Evolutionary conservation across 345 rosid species (phyloP).

Genomic region (Aquilaria malaccensis): DNA sequence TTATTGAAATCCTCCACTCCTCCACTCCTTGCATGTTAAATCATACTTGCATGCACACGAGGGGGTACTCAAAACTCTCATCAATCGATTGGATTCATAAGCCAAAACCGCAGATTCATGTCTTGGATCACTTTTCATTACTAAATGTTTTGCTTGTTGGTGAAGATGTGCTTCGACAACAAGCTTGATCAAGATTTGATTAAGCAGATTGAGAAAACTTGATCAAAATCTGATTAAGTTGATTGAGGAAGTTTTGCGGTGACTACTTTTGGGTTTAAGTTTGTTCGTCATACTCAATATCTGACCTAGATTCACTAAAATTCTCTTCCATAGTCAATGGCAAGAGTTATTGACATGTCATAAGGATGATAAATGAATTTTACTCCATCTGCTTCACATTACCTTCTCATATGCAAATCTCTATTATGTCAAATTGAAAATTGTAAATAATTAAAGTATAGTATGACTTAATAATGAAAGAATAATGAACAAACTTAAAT

Average conservation of each 20-base stretch:
- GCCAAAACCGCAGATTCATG: constrained; percentile 7
- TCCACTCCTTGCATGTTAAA: constrained; percentile 20
- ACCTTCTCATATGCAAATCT: too few relatives aligned
- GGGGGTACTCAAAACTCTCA: constrained; percentile 35
- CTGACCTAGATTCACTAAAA: constrained; percentile 28
- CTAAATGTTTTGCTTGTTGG: constrained; percentile 25
- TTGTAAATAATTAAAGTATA: too few relatives aligned
- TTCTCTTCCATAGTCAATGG: constrained; percentile 23
- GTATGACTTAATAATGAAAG: too few relatives aligned
- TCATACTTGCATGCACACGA: constrained; percentile 24
- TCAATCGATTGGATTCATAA: background rate
- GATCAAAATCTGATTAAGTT: constrained; percentile 19
- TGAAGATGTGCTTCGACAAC: constrained; percentile 30
- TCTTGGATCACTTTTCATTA: constrained; percentile 23
- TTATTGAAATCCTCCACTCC: constrained; percentile 40
- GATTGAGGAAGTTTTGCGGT: constrained; percentile 25
- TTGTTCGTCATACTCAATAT: constrained; percentile 29
- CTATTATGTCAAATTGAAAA: too few relatives aligned
- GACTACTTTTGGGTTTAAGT: constrained; percentile 16
- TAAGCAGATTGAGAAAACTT: too few relatives aligned
- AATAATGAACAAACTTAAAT: too few relatives aligned
- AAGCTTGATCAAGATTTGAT: constrained; percentile 10
- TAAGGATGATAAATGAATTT: too few relatives aligned
- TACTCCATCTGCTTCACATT: too few relatives aligned
- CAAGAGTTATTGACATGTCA: constrained; percentile 9